Conservation (phyloP, 495 filamentous ascomycete genomes). For the Podospora anserina region DNA sequence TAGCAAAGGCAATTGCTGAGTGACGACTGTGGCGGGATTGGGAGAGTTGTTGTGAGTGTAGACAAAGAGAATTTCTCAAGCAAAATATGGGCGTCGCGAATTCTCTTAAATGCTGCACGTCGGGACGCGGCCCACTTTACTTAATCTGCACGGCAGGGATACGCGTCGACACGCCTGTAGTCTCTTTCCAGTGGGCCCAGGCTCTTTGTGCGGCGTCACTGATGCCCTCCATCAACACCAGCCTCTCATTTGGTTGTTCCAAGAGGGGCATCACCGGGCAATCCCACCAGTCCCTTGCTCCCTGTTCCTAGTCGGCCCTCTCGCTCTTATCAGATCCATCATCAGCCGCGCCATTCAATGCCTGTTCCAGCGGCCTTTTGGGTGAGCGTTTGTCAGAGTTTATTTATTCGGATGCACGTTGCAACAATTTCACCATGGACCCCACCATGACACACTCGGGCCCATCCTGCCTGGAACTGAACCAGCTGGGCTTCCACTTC, state of each 20-base stretch:
- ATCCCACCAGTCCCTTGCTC: not conserved
- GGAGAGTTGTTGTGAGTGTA: constrained; percentile 6
- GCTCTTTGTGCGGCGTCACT: not conserved
- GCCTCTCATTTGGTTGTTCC: constrained; percentile 4
- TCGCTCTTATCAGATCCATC: constrained; percentile 17
- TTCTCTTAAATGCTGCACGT: constrained; percentile 33
- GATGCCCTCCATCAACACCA: not conserved
- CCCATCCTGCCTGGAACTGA: constrained; percentile 1
- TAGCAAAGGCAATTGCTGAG: constrained; percentile 14
- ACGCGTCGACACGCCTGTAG: constrained; percentile 21
- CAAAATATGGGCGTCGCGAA: constrained; percentile 14
- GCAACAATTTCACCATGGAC: not conserved
- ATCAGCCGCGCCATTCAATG: constrained; percentile 7
- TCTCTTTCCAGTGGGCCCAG: constrained; percentile 7
- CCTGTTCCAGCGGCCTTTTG: not conserved
- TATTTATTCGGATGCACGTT: not conserved
- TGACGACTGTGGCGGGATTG: constrained; percentile 11
- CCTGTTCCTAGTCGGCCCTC: not conserved
- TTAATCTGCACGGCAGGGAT: constrained; percentile 21
- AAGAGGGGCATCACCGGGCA: not conserved
- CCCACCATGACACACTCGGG: constrained; percentile 2
- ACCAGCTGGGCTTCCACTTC: not conserved
- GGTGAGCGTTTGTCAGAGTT: not conserved
- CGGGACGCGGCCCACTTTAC: constrained; percentile 21
- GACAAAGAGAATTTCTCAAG: constrained; percentile 21